phyloP scores from a whole-genome alignment of 345 rosid genomes.

The Gossypium sturtianum region DNA sequence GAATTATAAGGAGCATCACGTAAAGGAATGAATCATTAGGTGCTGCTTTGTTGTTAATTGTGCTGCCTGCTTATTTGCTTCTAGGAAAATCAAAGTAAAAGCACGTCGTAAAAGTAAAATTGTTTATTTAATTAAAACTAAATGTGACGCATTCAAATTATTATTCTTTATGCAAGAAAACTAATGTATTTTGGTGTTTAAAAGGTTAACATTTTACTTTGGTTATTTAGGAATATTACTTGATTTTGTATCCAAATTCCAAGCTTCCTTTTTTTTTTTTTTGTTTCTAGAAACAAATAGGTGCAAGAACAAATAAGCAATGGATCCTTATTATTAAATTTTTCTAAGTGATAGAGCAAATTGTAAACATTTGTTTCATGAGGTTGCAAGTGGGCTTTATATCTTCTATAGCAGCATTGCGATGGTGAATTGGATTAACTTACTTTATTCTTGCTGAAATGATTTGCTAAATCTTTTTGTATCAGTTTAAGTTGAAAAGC shows the following conservation, averaged over 20 bases:
- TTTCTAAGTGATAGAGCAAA: background rate
- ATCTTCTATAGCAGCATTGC: background rate
- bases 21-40: background rate
- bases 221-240: background rate
- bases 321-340: background rate
- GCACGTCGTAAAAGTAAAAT: background rate
- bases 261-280: background rate
- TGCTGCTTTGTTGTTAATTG: background rate
- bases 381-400: background rate
- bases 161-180: background rate
- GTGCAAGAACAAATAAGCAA: no score
- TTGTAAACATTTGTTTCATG: background rate
- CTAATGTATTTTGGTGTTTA: background rate
- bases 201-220: background rate
- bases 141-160: background rate
- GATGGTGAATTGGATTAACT: background rate
- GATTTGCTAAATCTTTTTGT: background rate
- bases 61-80: background rate
- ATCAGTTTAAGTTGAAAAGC: background rate
- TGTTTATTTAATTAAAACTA: background rate
- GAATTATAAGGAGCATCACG: background rate
- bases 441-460: background rate
- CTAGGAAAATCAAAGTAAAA: background rate
- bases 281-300: background rate
- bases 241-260: background rate